phyloP scores from a whole-genome alignment of 2,329 filamentous ascomycete species.

The Monilinia fructicola region DNA sequence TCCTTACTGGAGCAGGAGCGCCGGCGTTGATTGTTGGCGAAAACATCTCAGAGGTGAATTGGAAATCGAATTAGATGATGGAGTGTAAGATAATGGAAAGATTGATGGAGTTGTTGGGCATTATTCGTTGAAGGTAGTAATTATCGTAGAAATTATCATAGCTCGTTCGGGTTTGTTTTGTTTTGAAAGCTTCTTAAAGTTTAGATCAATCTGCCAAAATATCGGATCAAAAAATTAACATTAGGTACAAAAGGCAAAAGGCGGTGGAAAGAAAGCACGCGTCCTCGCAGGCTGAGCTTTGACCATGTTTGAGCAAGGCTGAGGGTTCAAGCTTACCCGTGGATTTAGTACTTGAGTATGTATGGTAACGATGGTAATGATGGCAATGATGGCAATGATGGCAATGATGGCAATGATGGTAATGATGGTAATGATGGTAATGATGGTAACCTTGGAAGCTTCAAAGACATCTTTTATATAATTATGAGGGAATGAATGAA shows the following conservation, averaged over 20 bases:
- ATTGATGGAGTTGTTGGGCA: conserved; percentile 3
- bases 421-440: no score
- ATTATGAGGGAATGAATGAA: no score
- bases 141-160: not conserved
- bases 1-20: conserved; percentile 57
- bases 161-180: conserved; percentile 4
- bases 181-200: conserved; percentile 15
- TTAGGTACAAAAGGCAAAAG: not conserved
- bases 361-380: no score
- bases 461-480: no score
- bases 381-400: no score
- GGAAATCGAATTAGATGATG: not conserved
- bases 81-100: not conserved
- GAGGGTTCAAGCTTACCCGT: not conserved
- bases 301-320: not conserved
- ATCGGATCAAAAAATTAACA: conserved; percentile 2
- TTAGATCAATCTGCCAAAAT: conserved; percentile 7
- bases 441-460: no score
- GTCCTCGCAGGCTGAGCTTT: conserved; percentile 3
- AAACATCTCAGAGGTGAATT: conserved; percentile 51
- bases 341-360: no score
- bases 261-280: conserved; percentile 9
- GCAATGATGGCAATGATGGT: no score
- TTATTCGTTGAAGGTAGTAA: conserved; percentile 4
- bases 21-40: conserved; percentile 52